A percentile compares a stretch with the other conserved stretches of the same genome.
phyloP scores from a whole-genome alignment of 2,329 filamentous ascomycete species.

The Claviceps paspali region DNA sequence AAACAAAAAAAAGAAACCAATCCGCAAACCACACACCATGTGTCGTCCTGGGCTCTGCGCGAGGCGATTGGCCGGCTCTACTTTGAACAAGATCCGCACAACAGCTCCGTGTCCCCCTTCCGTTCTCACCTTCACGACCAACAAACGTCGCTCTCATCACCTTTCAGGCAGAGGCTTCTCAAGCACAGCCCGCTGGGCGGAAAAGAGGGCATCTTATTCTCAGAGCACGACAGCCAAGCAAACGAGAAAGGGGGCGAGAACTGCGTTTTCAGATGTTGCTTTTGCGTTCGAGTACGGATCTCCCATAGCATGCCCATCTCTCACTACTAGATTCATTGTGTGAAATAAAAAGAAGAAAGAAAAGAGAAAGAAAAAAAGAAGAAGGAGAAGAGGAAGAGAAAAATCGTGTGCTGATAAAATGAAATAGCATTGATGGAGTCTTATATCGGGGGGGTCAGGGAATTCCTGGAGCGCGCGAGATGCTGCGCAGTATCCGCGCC shows the following conservation, averaged over 20 bases:
- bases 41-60: conserved; percentile 2
- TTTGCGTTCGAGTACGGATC: conserved; percentile 23
- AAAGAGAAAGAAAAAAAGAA: not conserved
- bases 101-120: not conserved
- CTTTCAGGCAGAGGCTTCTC: not conserved
- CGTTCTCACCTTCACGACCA: not conserved
- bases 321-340: too few species aligned
- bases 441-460: conserved; percentile 67
- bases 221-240: not conserved
- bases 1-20: too few species aligned
- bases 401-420: not conserved
- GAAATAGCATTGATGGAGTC: conserved; percentile 70
- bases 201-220: not conserved
- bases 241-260: conserved; percentile 6
- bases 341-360: not conserved
- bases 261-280: conserved; percentile 18
- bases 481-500: conserved; percentile 56
- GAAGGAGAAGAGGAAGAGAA: too few species aligned
- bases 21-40: conserved; percentile 1
- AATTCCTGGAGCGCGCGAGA: conserved; percentile 61
- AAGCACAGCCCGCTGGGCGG: not conserved
- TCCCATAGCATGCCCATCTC: conserved; percentile 1
- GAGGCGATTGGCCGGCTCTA: not conserved
- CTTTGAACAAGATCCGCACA: not conserved
- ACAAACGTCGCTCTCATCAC: too few species aligned